phyloP scores from a whole-genome alignment of 2,329 filamentous ascomycete species.

The Microdochium nivale region DNA sequence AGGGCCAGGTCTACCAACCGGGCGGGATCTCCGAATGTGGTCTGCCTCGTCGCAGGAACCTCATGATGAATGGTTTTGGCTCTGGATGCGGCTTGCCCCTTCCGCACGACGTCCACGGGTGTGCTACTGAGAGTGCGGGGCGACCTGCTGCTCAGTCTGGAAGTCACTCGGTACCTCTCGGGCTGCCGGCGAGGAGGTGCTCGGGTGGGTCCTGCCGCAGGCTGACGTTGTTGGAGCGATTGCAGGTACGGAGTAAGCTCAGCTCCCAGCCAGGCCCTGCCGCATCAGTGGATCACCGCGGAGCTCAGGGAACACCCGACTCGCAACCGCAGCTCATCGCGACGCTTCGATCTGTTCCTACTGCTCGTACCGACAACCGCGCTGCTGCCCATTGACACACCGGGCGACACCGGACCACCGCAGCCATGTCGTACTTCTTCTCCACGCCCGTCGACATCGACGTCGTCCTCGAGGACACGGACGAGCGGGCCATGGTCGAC shows the following conservation, averaged over 20 bases:
- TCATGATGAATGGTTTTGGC: too few relatives aligned
- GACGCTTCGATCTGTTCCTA: neutral
- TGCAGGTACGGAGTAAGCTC: neutral
- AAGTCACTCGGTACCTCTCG: neutral
- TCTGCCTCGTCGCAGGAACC: too few relatives aligned
- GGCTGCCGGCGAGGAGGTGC: neutral
- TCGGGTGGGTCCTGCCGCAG: neutral
- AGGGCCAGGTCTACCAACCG: too few relatives aligned
- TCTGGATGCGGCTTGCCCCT: too few relatives aligned
- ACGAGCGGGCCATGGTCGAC: constrained; percentile 91
- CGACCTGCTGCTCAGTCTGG: neutral
- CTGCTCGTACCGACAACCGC: neutral
- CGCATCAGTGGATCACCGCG: neutral
- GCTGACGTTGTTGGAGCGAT: neutral
- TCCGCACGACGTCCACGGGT: too few relatives aligned
- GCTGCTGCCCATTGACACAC: constrained; percentile 1
- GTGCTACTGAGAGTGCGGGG: too few relatives aligned
- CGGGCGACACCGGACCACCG: constrained; percentile 15
- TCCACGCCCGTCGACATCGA: constrained; percentile 98
- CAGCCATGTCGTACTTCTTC: constrained; percentile 89
- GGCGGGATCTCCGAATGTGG: too few relatives aligned
- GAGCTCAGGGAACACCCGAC: neutral
- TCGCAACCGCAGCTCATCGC: neutral
- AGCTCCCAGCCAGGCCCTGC: neutral
- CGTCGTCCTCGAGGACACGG: constrained; percentile 90